phyloP scores from a whole-genome alignment of 2,329 filamentous ascomycete genomes.

The Neospermospora avenae region DNA sequence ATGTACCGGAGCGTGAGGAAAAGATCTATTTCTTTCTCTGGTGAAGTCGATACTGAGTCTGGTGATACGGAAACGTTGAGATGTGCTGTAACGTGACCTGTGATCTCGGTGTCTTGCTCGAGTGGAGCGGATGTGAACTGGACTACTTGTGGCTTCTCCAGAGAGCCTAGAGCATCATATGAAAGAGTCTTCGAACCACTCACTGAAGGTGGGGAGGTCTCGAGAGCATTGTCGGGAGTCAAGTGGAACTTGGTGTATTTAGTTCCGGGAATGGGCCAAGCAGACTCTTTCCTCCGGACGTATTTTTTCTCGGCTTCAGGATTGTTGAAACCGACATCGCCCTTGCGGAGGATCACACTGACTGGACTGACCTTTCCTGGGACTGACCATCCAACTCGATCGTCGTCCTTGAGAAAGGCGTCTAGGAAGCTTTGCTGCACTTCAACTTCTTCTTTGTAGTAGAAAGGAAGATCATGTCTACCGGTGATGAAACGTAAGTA shows the following conservation, averaged over 20 bases:
- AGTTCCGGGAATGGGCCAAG: slow-evolving; percentile 67
- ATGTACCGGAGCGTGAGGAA: slow-evolving; percentile 62
- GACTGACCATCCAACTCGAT: slow-evolving; percentile 56
- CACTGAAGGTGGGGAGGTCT: background rate
- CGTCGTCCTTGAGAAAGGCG: slow-evolving; percentile 67
- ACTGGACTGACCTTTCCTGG: slow-evolving; percentile 59
- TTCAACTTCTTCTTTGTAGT: slow-evolving; percentile 66
- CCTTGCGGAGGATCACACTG: slow-evolving; percentile 53
- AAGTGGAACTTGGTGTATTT: slow-evolving; percentile 61
- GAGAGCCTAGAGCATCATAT: slow-evolving; percentile 47
- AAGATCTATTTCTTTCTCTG: slow-evolving; percentile 53
- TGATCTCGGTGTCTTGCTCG: slow-evolving; percentile 63
- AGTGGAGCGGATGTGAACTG: slow-evolving; percentile 58
- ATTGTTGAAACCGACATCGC: slow-evolving; percentile 65
- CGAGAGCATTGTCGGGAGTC: slow-evolving; percentile 10
- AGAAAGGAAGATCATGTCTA: slow-evolving; percentile 69
- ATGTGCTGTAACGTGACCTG: slow-evolving; percentile 63
- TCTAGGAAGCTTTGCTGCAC: slow-evolving; percentile 66
- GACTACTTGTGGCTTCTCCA: slow-evolving; percentile 51
- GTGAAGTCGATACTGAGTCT: background rate
- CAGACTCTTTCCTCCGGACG: slow-evolving; percentile 51
- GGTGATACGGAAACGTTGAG: slow-evolving; percentile 59
- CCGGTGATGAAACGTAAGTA: slow-evolving; percentile 68
- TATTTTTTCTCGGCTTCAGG: slow-evolving; percentile 56
- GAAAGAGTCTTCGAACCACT: background rate